Evolutionary conservation across 805 yeast genomes (phyloP), one percentile per base, ranked within the genome.

Genomic region (Ogataea populi-albae): DNA sequence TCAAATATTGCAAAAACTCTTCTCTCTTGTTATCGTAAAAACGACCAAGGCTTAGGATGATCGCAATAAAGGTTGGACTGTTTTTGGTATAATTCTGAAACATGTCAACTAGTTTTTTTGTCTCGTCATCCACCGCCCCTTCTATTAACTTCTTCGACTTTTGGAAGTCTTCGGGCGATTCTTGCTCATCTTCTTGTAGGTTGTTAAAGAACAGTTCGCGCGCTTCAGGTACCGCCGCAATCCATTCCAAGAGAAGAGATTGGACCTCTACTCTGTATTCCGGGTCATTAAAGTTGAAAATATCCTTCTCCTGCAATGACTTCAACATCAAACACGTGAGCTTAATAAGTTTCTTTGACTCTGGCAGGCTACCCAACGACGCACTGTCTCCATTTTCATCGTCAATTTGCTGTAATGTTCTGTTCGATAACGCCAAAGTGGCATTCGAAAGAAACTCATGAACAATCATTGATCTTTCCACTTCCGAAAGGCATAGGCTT

Each of bases 381-480:
- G 49, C 47, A 12, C 58, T 26, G 26, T 39, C 49, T 14, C 20
- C 25, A 31, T 41, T 41, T 10, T 32, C 41, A 6, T 29, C 36
- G 4, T 40, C 44, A 5, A 45, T 46, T 16, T 4, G 25, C 19
- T 14, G 38, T 19, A 3, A 23, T 17, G 29, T 45, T 46, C 23
- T 11, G 23, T 1, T 46, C 41, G 71, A 64, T 9, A 73, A 44
- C 40, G 58, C 66, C 10, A 71, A 64, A 4, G 73, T 62, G 9
- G 74, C 71, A 42, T 74, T 76, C n/a, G 77, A 66, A 40, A 84
- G 66, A 45, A 82, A 79, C 53, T 80, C 87, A 58, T 81, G 88
- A 23, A 84, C 55, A 10, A 84, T 51, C 86, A 81, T 79, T 45
- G 75, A 72, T 41, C 62, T 67, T 47, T 83, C 91, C 32, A 79